Percentiles rank a stretch among this genome's conserved stretches.
Evolutionary conservation across 306 rosid species (phyloP).

Genomic region (Oxytropis ochrocephala): DNA sequence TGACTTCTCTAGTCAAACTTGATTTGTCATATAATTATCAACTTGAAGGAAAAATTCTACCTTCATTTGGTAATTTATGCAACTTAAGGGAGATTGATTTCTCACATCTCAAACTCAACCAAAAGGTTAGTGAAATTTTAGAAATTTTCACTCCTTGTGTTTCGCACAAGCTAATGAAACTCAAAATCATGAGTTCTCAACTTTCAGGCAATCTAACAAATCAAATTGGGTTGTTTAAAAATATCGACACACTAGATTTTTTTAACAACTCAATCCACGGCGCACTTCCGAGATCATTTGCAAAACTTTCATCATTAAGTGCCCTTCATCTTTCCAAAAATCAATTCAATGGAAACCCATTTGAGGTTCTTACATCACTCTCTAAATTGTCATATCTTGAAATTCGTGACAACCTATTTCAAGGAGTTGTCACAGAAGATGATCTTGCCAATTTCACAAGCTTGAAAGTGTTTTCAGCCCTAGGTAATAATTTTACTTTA

Average conservation of each 20-base stretch:
- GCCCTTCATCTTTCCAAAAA: neutral
- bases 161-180: neutral
- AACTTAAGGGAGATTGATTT: neutral
- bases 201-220: neutral
- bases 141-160: neutral
- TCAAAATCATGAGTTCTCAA: rapidly evolving
- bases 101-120: neutral
- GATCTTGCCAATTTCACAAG: neutral
- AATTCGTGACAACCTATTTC: too few relatives aligned
- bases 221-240: too few relatives aligned
- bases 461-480: rapidly evolving
- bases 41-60: too few relatives aligned
- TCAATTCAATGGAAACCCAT: neutral
- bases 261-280: neutral
- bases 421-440: neutral
- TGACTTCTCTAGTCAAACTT: neutral
- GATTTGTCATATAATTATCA: too few relatives aligned
- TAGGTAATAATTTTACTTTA: neutral
- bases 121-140: neutral
- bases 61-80: too few relatives aligned
- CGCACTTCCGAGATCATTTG: neutral
- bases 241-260: neutral
- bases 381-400: neutral
- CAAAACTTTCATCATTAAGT: neutral
- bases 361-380: neutral